These are phyloP conservation scores for Daldinia eschscholtzii DNA, from an alignment of 2,329 filamentous ascomycete species.

Conservation along the genomic window DNA sequence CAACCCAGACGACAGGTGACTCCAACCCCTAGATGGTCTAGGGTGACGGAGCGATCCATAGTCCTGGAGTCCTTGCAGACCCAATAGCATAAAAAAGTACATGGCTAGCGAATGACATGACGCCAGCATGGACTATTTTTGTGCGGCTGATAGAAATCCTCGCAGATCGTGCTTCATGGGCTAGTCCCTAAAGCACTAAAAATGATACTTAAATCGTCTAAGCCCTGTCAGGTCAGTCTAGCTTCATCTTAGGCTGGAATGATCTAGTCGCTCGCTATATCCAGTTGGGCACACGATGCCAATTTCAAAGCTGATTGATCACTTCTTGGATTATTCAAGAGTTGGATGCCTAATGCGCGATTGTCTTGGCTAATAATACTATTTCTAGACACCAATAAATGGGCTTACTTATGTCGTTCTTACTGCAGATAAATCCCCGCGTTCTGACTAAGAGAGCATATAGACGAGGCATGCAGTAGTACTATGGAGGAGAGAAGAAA, in stretches of 20 bases:
- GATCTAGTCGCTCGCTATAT: conserved; percentile 19
- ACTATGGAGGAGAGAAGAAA: conserved; percentile 5
- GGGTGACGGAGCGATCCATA: background rate
- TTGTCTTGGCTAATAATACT: conserved; percentile 1
- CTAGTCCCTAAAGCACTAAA: conserved; percentile 36
- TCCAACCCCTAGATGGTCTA: conserved; percentile 15
- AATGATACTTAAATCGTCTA: conserved; percentile 18
- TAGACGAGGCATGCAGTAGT: conserved; percentile 3
- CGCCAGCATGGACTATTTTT: conserved; percentile 23
- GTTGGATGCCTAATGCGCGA: background rate
- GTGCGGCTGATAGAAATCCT: conserved; percentile 39
- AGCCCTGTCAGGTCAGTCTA: conserved; percentile 23
- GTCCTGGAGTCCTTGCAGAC: background rate
- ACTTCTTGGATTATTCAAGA: conserved; percentile 4
- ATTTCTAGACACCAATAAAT: background rate
- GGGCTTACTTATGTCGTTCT: background rate
- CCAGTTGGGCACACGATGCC: background rate
- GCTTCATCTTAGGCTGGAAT: conserved; percentile 6
- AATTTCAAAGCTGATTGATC: conserved; percentile 16
- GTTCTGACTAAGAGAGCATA: background rate
- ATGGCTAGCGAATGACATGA: conserved; percentile 20
- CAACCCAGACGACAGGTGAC: conserved; percentile 12
- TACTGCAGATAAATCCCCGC: background rate
- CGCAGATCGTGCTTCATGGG: conserved; percentile 14
- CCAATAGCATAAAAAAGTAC: conserved; percentile 6